These are phyloP conservation scores for Maudiozyma barnettii DNA, from an alignment of 805 yeast species.

Conservation along the genomic window DNA sequence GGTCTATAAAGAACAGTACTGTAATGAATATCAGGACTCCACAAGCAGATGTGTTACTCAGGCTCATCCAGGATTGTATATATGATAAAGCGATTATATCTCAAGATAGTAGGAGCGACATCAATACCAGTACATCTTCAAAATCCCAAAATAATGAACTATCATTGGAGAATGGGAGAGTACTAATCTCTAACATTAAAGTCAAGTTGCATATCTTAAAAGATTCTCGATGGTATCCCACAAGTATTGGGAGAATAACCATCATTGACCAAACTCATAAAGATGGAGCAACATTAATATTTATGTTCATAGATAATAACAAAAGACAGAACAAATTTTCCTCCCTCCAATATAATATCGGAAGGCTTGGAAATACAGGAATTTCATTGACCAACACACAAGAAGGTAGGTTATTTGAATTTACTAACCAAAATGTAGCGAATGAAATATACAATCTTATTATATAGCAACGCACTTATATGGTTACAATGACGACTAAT, in stretches of 20 bases:
- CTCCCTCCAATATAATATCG: slow-evolving; percentile 7
- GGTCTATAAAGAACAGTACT: neutral
- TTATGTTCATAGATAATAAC: slow-evolving; percentile 6
- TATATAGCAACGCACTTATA: neutral
- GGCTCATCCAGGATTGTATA: neutral
- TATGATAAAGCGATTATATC: too few relatives aligned
- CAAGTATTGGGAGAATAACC: slow-evolving; percentile 9
- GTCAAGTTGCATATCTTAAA: slow-evolving; percentile 15
- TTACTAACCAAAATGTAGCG: slow-evolving; percentile 14
- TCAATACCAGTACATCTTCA: too few relatives aligned
- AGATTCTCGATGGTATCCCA: slow-evolving; percentile 14
- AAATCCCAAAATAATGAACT: too few relatives aligned
- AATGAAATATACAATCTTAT: slow-evolving; percentile 14
- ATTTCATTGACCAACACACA: slow-evolving; percentile 9
- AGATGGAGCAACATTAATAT: slow-evolving; percentile 8
- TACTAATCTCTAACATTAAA: slow-evolving; percentile 14
- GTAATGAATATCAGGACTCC: neutral
- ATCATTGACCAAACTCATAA: slow-evolving; percentile 13
- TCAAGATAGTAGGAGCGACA: too few relatives aligned
- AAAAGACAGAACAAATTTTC: slow-evolving; percentile 2
- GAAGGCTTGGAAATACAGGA: slow-evolving; percentile 24
- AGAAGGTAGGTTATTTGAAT: slow-evolving; percentile 17
- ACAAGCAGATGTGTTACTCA: neutral
- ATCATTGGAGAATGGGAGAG: neutral
- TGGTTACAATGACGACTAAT: neutral